A percentile compares a stretch with the other conserved stretches of the same genome.
These are phyloP conservation scores for Amanita brunnescens DNA, from an alignment of 768 basidiomycete species.

Conservation along the genomic window DNA sequence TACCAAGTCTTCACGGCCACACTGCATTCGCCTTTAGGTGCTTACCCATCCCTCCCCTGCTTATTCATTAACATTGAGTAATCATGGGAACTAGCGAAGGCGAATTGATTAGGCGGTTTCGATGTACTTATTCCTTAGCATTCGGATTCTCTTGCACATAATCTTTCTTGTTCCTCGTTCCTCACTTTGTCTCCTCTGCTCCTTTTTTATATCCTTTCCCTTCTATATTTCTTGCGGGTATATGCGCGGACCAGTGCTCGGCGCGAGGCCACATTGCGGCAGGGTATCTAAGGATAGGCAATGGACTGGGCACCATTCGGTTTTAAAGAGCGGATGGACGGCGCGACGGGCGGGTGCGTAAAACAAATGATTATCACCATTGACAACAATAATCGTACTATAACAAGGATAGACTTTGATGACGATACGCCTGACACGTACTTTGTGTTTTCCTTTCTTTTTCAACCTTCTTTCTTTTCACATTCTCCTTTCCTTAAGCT, in stretches of 20 bases:
- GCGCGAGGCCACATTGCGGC: background rate
- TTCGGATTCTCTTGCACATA: background rate
- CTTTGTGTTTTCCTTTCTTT: background rate
- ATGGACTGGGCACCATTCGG: background rate
- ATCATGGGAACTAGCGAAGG: background rate
- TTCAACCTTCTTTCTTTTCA: background rate
- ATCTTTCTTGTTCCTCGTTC: background rate
- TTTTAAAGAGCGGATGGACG: background rate
- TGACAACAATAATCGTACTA: background rate
- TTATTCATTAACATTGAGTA: background rate
- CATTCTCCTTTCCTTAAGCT: background rate
- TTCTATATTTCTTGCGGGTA: background rate
- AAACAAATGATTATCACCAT: background rate
- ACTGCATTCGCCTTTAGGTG: background rate
- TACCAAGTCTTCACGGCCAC: background rate
- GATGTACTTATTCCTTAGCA: background rate
- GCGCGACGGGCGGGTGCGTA: background rate
- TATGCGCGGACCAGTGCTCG: background rate
- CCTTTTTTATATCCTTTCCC: background rate
- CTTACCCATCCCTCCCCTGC: background rate
- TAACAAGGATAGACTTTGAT: slow-evolving; percentile 1
- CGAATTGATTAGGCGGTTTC: background rate
- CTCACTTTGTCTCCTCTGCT: background rate
- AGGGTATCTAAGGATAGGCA: background rate
- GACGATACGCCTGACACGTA: slow-evolving; percentile 5